These are phyloP conservation scores for Pythium rhizo-oryzae DNA, from an alignment of 352 stramenopile species.

Conservation along the genomic window DNA sequence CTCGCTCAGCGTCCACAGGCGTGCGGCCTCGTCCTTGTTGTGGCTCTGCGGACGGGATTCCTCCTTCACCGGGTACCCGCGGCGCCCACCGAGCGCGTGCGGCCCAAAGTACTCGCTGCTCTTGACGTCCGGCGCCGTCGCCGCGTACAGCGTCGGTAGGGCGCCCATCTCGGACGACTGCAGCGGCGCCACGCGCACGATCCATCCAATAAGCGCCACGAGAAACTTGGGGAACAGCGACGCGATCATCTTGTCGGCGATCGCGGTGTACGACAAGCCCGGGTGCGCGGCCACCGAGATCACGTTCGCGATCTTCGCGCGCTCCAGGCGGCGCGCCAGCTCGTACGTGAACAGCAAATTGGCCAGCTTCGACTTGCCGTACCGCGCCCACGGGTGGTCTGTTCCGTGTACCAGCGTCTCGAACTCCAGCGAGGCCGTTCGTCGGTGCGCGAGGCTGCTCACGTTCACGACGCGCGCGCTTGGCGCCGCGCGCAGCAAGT, in stretches of 20 bases:
- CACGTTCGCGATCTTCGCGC: conserved; percentile 26
- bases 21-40: conserved; percentile 13
- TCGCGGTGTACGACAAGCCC: conserved; percentile 20
- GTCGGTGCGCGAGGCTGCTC: conserved; percentile 35
- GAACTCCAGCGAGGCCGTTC: conserved; percentile 20
- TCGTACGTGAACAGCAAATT: conserved; percentile 31
- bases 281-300: conserved; percentile 31
- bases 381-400: conserved; percentile 16
- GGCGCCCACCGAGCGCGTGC: conserved; percentile 30
- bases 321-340: conserved; percentile 24
- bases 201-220: neutral
- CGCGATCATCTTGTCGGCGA: conserved; percentile 28
- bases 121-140: conserved; percentile 24
- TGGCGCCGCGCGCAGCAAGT: conserved; percentile 33
- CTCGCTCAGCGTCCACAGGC: conserved; percentile 17
- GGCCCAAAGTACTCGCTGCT: conserved; percentile 37
- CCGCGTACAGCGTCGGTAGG: conserved; percentile 36
- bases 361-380: conserved; percentile 33
- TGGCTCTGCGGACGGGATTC: conserved; percentile 14
- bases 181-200: conserved; percentile 19
- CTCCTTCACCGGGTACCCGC: conserved; percentile 24
- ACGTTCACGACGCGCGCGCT: conserved; percentile 48
- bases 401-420: conserved; percentile 14
- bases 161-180: conserved; percentile 30
- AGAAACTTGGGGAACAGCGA: conserved; percentile 13